These are phyloP conservation scores for Gossypium australe DNA, from an alignment of 345 rosid genomes.

Conservation along the genomic window DNA sequence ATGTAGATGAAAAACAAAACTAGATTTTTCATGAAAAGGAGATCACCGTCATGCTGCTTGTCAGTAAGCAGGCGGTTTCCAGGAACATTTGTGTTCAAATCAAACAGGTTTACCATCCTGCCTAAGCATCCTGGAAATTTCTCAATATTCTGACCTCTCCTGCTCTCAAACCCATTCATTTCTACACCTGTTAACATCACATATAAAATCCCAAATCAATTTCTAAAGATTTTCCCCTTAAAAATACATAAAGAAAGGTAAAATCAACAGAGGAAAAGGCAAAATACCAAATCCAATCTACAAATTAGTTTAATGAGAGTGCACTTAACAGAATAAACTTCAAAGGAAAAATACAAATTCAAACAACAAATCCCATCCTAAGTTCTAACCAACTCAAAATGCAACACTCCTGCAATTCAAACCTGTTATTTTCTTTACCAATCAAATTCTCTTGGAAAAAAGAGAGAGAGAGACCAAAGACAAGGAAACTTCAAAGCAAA, in stretches of 20 bases:
- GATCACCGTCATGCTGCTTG: constrained; percentile 65
- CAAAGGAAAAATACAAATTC: background rate
- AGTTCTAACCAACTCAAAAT: background rate
- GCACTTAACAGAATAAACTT: background rate
- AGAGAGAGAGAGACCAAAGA: background rate
- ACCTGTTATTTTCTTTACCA: background rate
- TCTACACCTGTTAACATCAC: constrained; percentile 36
- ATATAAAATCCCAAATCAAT: constrained; percentile 7
- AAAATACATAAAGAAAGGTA: background rate
- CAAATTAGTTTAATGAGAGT: background rate
- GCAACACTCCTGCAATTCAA: background rate
- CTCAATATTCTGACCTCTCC: constrained; percentile 45
- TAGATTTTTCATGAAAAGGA: background rate
- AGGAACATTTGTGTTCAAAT: constrained; percentile 46
- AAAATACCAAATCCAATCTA: background rate
- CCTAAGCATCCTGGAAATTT: constrained; percentile 62
- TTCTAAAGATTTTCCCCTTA: background rate
- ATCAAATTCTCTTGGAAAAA: background rate
- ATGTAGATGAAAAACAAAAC: background rate
- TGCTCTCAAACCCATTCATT: constrained; percentile 54
- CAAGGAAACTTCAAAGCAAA: background rate
- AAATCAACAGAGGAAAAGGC: background rate
- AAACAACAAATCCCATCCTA: background rate
- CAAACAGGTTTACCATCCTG: constrained; percentile 58
- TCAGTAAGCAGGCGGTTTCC: constrained; percentile 43